Conservation (phyloP, 345 rosid species). For the Rhodomyrtus tomentosa region DNA sequence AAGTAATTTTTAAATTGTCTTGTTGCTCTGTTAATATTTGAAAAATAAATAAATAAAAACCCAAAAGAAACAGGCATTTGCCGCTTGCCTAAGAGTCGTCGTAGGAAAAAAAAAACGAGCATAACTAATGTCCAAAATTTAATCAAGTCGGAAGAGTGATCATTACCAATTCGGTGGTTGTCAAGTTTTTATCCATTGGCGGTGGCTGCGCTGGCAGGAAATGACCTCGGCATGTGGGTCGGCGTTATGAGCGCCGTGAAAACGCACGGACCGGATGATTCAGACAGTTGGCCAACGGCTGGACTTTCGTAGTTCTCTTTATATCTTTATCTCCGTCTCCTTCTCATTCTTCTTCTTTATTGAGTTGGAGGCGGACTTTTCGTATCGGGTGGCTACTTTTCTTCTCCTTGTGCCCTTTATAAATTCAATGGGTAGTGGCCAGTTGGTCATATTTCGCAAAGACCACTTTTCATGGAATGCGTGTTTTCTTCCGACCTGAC, state of each 20-base stretch:
- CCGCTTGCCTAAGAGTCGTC: too few relatives aligned
- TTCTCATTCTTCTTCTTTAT: fast-evolving
- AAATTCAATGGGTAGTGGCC: neutral
- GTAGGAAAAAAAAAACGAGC: neutral
- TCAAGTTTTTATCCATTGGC: fast-evolving
- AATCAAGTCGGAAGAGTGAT: neutral
- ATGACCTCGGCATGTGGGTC: neutral
- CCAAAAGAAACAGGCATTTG: too few relatives aligned
- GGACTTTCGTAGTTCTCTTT: neutral
- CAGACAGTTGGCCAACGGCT: neutral
- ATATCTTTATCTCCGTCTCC: too few relatives aligned
- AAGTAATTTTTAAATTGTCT: neutral
- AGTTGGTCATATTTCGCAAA: too few relatives aligned
- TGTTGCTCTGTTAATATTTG: neutral
- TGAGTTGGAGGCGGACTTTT: too few relatives aligned
- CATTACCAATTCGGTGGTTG: neutral
- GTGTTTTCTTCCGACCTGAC: too few relatives aligned
- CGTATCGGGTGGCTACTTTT: neutral
- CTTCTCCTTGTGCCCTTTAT: too few relatives aligned
- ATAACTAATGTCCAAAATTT: neutral
- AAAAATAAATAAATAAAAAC: neutral
- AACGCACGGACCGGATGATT: neutral
- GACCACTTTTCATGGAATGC: too few relatives aligned
- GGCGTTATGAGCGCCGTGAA: neutral
- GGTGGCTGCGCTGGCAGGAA: neutral